Conservation (phyloP, 2,329 filamentous ascomycete genomes). For the Penicillium brasilianum region DNA sequence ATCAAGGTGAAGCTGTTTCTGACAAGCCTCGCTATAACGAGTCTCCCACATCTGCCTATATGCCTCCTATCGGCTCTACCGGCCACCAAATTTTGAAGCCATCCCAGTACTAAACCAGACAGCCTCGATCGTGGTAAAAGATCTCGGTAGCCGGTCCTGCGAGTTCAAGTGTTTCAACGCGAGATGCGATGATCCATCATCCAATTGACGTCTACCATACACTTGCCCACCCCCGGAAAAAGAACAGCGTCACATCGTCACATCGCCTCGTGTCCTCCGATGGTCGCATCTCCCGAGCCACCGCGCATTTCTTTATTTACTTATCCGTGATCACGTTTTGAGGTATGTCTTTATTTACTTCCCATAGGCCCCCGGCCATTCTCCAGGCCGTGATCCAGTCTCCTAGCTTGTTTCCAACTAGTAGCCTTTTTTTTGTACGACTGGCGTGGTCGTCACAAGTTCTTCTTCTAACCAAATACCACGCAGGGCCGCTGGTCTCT, state of each 20-base stretch:
- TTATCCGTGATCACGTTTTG: not conserved
- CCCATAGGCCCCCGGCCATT: not conserved
- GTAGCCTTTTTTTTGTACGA: not conserved
- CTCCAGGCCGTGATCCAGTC: not conserved
- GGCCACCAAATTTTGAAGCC: not conserved
- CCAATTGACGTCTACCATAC: conserved; percentile 1
- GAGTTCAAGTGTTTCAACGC: conserved; percentile 3
- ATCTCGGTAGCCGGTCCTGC: not conserved
- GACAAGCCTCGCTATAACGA: not conserved
- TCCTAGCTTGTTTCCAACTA: not conserved
- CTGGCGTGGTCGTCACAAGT: not conserved
- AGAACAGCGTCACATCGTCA: conserved; percentile 44
- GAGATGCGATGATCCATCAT: not conserved
- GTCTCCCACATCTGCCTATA: not conserved
- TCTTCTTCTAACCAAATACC: not conserved
- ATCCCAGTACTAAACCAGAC: not conserved
- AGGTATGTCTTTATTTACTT: conserved; percentile 3
- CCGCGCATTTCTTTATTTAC: conserved; percentile 6
- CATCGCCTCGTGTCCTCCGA: conserved; percentile 41
- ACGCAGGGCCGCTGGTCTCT: not conserved
- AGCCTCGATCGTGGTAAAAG: not conserved
- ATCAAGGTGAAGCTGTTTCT: too few species aligned
- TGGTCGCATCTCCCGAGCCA: conserved; percentile 38
- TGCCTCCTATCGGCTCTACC: not conserved
- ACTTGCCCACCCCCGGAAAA: conserved; percentile 23